Base-by-base conservation (phyloP, 768 basidiomycete genomes). In the Stropharia rugosoannulata region DNA sequence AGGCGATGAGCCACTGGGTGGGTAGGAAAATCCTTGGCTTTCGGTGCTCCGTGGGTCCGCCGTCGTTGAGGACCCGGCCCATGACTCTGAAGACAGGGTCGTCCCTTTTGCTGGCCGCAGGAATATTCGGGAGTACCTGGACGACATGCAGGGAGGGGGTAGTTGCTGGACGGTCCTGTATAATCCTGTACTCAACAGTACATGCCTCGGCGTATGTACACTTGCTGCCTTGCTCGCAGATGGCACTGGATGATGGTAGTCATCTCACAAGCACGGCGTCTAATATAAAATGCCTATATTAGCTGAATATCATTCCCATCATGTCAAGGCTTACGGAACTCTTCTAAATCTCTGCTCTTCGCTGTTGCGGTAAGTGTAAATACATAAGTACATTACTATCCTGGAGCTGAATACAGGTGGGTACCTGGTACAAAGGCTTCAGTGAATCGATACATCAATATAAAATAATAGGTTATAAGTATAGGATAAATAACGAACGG, bases 111-210 rank as follows among this genome's bases (percentile, higher is more conserved):
- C 51, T 16, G 47, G 49, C 29, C 62, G 60, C 32, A 64, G 59
- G 44, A 64, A 64, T 44, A 64, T 64, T 32, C 62, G 56, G 25
- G 62, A 64, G 39, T 64, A 64, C 49, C 60, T 53, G 13, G 62
- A 63, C 47, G 57, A 58, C 36, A 43, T 47, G 37, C 32, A 35
- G 36, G 36, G 49, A 13, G 22, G 29, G 16, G 43, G 40, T 18
- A 37, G 19, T 47, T 37, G 29, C 29, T 49, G 45, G 37, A 39
- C 22, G 22, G 22, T 22, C 22, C 22, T 22, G 22, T 22, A 22
- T 22, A 22, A 22, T n/a, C 36, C 15, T 25, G 6, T 25, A 46
- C 29, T 32, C 16, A 25, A 9, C 22, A 15, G 15, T 46, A 27
- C 45, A 27, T 46, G 22, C 10, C 29, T 29, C 22, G 22, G 45